Evolutionary conservation across 23 red algal species (phyloP), one percentile per base, ranked within the genome.

Genomic region (Gracilariopsis chorda): DNA sequence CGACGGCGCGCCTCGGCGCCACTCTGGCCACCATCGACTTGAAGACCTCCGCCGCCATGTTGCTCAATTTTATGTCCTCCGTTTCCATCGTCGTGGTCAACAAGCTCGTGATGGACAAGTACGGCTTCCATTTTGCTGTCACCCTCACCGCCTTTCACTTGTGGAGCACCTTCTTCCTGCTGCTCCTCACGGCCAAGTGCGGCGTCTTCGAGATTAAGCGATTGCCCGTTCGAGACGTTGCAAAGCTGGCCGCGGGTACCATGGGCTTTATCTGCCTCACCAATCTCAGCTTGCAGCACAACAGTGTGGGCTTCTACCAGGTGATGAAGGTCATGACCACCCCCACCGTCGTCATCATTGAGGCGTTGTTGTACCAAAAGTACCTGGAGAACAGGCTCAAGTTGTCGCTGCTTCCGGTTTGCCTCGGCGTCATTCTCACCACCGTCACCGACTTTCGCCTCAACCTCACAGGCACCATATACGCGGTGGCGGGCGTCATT

Each of bases 251-350:
- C 78, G 92, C 90, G 12, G 93, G 92, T 14, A 86, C 78, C 49
- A 94, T 94, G 86, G 96, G 96, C 62, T 98, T 98, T 77, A 93
- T 98, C 23, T 83, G 90, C n/a, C 86, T 98, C 39, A 98, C 96
- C 51, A 98, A 98, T 85, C 88, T 98, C 32, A 93, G 88, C 55
- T 83, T 98, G 46, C 96, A 93, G 61, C 79, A 98, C 44, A 98
- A 98, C 82, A 92, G 86, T 29, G 80, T 98, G 32, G 96, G 96
- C n/a, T 98, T 94, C 71, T 98, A 98, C 48, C 96, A 98, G 80
- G 90, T 98, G 49, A 93, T 98, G 91, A 98, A 98, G 58, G 94
- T 96, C 46, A 96, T 96, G 94, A 98, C 96, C 24, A 98, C 96
- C 2, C 96, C 96, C 6, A 95, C 91, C 0, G 89, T 98, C 44